These are phyloP conservation scores for Ogataea thermomethanolica DNA, from an alignment of 805 yeast genomes.

Conservation along the genomic window DNA sequence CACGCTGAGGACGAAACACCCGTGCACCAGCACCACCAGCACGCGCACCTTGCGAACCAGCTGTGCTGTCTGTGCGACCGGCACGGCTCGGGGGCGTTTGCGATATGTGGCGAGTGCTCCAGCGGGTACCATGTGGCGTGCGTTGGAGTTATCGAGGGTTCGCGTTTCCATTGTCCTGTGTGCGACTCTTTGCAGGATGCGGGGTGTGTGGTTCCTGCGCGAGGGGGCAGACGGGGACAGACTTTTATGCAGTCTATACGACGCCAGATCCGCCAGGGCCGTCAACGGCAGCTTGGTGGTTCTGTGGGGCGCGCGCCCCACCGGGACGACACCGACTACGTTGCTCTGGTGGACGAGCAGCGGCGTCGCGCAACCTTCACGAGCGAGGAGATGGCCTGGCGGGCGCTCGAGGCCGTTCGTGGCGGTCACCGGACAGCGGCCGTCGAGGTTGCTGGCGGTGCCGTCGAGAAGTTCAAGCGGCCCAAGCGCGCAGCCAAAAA, in stretches of 20 bases:
- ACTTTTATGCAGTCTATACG: constrained; percentile 22
- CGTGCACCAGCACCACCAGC: constrained; percentile 18
- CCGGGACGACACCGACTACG: constrained; percentile 8
- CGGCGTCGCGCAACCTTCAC: constrained; percentile 5
- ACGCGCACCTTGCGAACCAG: constrained; percentile 25
- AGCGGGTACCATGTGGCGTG: constrained; percentile 33
- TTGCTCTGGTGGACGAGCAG: constrained; percentile 24
- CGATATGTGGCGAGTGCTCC: constrained; percentile 33
- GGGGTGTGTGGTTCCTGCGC: constrained; percentile 18
- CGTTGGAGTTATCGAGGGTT: constrained; percentile 25
- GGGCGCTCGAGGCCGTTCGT: constrained; percentile 25
- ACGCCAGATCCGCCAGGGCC: constrained; percentile 22
- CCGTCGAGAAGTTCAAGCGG: constrained; percentile 12
- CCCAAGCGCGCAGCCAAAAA: constrained; percentile 12
- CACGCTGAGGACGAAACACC: neutral
- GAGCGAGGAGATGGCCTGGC: constrained; percentile 26
- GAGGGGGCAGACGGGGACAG: constrained; percentile 5
- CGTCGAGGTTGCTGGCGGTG: neutral
- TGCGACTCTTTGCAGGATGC: constrained; percentile 32
- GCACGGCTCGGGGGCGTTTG: constrained; percentile 21
- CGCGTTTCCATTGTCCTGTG: constrained; percentile 34
- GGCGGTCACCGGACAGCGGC: constrained; percentile 7
- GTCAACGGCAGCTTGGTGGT: constrained; percentile 21
- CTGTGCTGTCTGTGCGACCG: constrained; percentile 34
- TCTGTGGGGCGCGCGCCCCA: constrained; percentile 1